A percentile compares a stretch with the other conserved stretches of the same genome.
These are phyloP conservation scores for Apium graveolens DNA, from an alignment of 129 eudicot genomes.

Conservation along the genomic window DNA sequence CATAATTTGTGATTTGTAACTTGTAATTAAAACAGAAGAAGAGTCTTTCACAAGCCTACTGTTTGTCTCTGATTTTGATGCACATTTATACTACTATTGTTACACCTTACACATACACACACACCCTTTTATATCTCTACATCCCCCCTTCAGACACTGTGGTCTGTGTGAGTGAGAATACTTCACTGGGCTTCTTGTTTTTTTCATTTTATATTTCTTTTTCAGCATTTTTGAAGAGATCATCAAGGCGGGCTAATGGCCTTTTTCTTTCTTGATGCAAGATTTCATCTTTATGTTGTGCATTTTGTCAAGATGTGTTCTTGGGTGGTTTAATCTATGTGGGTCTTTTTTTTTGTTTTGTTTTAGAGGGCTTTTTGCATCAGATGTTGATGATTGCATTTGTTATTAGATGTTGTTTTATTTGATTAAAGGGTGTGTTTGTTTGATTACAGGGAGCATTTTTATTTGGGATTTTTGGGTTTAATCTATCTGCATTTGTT, in stretches of 20 bases:
- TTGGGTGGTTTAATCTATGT: constrained; percentile 12
- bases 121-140: not conserved
- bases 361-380: not conserved
- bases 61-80: constrained; percentile 85
- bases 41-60: constrained; percentile 63
- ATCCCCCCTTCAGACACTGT: not conserved
- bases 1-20: not conserved
- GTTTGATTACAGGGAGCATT: not conserved
- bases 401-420: not conserved
- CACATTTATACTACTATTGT: constrained; percentile 15
- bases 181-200: constrained; percentile 19
- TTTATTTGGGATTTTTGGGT: not conserved
- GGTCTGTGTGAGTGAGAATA: constrained; percentile 18
- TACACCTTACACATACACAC: not conserved
- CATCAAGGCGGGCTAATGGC: constrained; percentile 23
- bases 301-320: constrained; percentile 16
- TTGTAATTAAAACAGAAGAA: not conserved
- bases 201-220: not conserved
- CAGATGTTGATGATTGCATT: not conserved
- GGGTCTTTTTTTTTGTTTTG: constrained; percentile 15
- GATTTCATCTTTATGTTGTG: not conserved
- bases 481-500: constrained; percentile 5
- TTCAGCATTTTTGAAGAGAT: constrained; percentile 28
- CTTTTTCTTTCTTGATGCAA: constrained; percentile 1
- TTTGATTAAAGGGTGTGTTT: not conserved